A percentile compares a stretch with the other conserved stretches of the same genome.
Evolutionary conservation across 2,329 filamentous ascomycete genomes (phyloP).

Genomic region (Aspergillus sp.): DNA sequence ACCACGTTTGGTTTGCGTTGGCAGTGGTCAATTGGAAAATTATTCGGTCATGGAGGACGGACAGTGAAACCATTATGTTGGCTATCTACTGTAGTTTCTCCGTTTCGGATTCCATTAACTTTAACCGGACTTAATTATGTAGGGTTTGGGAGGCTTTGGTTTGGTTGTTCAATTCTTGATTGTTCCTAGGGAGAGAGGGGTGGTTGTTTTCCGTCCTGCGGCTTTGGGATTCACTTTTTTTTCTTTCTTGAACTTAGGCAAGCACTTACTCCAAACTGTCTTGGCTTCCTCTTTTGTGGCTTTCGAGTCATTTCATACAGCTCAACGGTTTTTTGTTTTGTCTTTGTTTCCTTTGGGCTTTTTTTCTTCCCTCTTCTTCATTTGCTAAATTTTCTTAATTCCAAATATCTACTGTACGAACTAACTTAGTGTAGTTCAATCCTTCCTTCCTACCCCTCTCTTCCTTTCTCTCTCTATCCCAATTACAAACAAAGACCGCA

Average conservation of each 20-base stretch:
- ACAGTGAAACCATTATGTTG: no score
- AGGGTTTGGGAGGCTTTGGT: no score
- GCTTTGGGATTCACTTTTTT: no score
- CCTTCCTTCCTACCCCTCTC: not conserved
- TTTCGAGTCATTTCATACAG: not conserved
- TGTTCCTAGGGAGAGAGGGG: no score
- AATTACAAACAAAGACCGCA: not conserved
- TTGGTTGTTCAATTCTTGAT: no score
- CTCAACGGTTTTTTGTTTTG: not conserved
- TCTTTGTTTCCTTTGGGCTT: not conserved
- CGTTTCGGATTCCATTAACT: not conserved
- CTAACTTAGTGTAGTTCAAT: not conserved
- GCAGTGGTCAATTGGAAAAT: not conserved
- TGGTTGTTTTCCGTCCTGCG: no score
- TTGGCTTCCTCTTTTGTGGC: not conserved
- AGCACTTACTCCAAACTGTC: not conserved
- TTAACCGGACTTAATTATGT: not conserved
- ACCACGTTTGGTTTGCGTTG: constrained; percentile 21
- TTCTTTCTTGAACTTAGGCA: no score
- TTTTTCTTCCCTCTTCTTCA: not conserved
- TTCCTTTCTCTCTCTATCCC: no score
- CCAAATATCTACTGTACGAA: no score
- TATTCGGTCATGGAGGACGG: not conserved
- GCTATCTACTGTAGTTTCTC: not conserved
- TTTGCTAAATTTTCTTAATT: not conserved